Conservation (phyloP, 805 yeast genomes). For the Trichomonascus vanleenenianus region DNA sequence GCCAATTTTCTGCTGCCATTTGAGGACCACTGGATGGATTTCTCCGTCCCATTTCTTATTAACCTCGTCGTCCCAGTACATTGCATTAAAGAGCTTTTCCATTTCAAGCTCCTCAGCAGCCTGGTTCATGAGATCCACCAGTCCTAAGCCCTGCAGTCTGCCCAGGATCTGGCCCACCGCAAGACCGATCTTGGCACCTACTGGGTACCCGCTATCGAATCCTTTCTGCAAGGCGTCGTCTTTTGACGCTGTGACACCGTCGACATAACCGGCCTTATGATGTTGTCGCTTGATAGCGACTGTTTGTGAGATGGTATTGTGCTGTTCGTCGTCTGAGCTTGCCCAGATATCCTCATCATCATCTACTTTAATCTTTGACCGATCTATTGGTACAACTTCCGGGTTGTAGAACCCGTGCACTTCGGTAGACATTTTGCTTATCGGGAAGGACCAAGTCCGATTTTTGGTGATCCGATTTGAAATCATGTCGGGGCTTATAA, state of each 20-base stretch:
- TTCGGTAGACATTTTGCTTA: not conserved
- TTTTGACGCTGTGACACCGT: conserved; percentile 64
- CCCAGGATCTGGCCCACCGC: conserved; percentile 61
- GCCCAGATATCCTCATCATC: conserved; percentile 9
- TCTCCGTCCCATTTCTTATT: conserved; percentile 22
- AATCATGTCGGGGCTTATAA: conserved; percentile 1
- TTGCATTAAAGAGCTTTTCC: conserved; percentile 44
- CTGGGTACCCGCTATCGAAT: conserved; percentile 71
- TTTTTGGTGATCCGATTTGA: not conserved
- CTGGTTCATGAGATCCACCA: conserved; percentile 25
- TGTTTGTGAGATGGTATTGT: conserved; percentile 4
- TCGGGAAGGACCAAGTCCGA: not conserved
- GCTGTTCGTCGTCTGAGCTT: not conserved
- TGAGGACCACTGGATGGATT: conserved; percentile 33
- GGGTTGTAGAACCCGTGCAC: not conserved
- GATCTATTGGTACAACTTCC: not conserved
- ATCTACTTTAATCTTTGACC: not conserved
- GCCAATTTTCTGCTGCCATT: conserved; percentile 36
- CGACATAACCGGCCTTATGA: conserved; percentile 73
- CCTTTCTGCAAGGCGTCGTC: conserved; percentile 69
- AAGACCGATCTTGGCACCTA: conserved; percentile 65
- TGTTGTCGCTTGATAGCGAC: conserved; percentile 43
- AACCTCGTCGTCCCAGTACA: conserved; percentile 42
- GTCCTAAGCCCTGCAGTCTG: conserved; percentile 34
- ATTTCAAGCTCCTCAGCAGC: conserved; percentile 47